Base-by-base conservation (phyloP, 805 yeast species). In the Nakazawaea holstii region DNA sequence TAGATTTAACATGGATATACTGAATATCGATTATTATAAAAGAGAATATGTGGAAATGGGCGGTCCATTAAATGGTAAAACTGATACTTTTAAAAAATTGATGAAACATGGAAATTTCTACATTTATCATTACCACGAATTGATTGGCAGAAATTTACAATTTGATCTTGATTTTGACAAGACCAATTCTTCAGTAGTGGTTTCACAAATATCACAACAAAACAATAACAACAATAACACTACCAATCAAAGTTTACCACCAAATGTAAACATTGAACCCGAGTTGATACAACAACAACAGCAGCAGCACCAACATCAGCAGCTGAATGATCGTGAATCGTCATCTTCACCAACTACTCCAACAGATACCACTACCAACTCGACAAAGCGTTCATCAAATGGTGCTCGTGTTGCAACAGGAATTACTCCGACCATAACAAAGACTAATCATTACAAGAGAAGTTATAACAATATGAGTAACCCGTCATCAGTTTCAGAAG, bases 31-130 rank as follows among this genome's bases (percentile, higher is more conserved):
- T 13, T 39, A 33, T 15, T 48, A 42, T 32, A 48, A 43, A 20
- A 42, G 36, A 26, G 47, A 48, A 8, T 48, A 33, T 39, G 17
- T 35, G 20, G 36, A 38, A 7, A 39, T 43, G 46, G 50, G 50
- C 5, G 50, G 50, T 29, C 46, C 35, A 15, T 32, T 43, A 35
- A 48, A 39, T 26, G 43, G 39, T 26, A 48, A 48, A 28, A 35
- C 50, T 5, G 50, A 48, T 29, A 43, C 46, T 13, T 48, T 48
- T 38, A 42, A 43, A 31, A 48, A 48, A 33, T 35, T 48, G 31
- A 37, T 43, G 38, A 48, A 43, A 28, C 46, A 38, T 32, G 50
- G 50, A 15, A 48, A 48, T 35, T 48, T 39, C 14, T 48, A 48
- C 26, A 38, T 48, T 11, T 48, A 33, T 29, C 46, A 48, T 17